phyloP scores from a whole-genome alignment of 1,284 basidiomycete genomes.

The Phenoliferia sp. region DNA sequence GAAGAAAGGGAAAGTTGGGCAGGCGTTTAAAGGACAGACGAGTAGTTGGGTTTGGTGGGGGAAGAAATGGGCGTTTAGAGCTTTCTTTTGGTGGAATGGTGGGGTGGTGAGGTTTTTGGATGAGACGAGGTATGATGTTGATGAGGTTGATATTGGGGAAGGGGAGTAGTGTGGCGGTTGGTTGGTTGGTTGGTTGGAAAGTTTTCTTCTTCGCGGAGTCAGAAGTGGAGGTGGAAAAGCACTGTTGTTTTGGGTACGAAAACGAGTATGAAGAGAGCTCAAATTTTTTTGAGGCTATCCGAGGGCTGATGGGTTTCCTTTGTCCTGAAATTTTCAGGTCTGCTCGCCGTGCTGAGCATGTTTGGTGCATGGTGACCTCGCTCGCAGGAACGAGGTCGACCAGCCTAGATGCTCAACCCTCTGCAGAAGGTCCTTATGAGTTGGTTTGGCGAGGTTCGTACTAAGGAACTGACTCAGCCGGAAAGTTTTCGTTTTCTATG shows the following conservation, averaged over 20 bases:
- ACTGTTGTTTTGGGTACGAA: too few species aligned
- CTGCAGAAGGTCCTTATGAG: constrained; percentile 82
- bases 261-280: constrained; percentile 90
- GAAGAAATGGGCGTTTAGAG: neutral
- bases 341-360: too few species aligned
- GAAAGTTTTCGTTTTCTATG: constrained; percentile 75
- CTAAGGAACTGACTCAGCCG: constrained; percentile 68
- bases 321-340: too few species aligned
- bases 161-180: too few species aligned
- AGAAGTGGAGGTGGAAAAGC: too few species aligned
- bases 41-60: neutral
- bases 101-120: neutral
- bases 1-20: neutral
- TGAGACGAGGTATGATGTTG: neutral
- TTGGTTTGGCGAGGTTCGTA: constrained; percentile 75
- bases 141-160: neutral
- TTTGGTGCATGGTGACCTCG: constrained; percentile 2
- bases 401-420: constrained; percentile 84
- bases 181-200: too few species aligned
- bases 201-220: too few species aligned
- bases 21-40: neutral
- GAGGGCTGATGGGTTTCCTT: constrained; percentile 62
- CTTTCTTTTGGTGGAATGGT: neutral
- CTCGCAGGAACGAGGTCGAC: constrained; percentile 79
- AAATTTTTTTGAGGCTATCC: constrained; percentile 96